Conservation (phyloP, 805 yeast species). For the Wickerhamiella lipophila region DNA sequence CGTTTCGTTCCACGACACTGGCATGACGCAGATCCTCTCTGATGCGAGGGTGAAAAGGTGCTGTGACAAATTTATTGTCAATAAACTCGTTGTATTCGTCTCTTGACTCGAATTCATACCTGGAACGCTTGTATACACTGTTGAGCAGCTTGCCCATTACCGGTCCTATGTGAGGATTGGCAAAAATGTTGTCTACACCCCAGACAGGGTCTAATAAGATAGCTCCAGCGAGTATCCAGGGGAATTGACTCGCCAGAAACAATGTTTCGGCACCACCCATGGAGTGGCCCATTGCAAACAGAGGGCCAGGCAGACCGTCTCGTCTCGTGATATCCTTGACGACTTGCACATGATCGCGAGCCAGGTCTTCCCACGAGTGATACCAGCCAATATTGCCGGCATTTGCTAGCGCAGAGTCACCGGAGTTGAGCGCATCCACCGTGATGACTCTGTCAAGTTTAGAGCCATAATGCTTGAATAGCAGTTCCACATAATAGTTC, state of each 20-base stretch:
- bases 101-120: conserved; percentile 34
- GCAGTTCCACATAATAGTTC: conserved; percentile 40
- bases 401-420: conserved; percentile 55
- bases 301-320: conserved; percentile 29
- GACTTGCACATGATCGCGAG: conserved; percentile 41
- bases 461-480: conserved; percentile 28
- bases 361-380: conserved; percentile 54
- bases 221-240: conserved; percentile 41
- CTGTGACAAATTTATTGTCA: conserved; percentile 34
- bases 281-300: conserved; percentile 55
- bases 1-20: conserved; percentile 24
- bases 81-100: conserved; percentile 36
- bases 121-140: conserved; percentile 26
- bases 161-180: neutral
- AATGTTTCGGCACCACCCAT: conserved; percentile 56
- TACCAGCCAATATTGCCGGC: conserved; percentile 41
- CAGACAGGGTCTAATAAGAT: conserved; percentile 52
- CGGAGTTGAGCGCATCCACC: conserved; percentile 49
- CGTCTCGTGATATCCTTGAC: conserved; percentile 22
- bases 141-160: neutral
- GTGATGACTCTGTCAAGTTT: conserved; percentile 34
- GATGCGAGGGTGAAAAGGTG: conserved; percentile 36
- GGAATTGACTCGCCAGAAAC: conserved; percentile 39
- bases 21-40: conserved; percentile 36
- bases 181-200: conserved; percentile 11